A percentile compares a stretch with the other conserved stretches of the same genome.
Evolutionary conservation across 2,329 filamentous ascomycete species (phyloP).

Genomic region (Fusarium anthophilum): DNA sequence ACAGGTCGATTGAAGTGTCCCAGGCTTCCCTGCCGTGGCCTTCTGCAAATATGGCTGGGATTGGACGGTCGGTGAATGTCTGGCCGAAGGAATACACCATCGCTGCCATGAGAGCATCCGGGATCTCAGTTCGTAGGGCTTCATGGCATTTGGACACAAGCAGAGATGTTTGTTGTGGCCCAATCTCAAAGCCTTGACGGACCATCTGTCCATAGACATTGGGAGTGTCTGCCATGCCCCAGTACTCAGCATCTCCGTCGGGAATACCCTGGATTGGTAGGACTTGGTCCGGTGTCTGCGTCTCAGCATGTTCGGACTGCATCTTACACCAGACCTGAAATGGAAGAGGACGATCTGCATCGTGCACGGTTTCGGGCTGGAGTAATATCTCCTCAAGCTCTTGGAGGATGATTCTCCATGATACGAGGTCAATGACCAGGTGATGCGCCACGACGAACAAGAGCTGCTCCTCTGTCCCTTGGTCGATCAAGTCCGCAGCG

Average conservation of each 20-base stretch:
- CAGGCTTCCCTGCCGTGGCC: conserved; percentile 50
- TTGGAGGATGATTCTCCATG: conserved; percentile 54
- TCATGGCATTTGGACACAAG: conserved; percentile 36
- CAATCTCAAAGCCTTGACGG: conserved; percentile 26
- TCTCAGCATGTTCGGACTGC: conserved; percentile 37
- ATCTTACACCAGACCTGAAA: conserved; percentile 53
- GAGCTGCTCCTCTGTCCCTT: conserved; percentile 34
- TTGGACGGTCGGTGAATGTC: conserved; percentile 43
- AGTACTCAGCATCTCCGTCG: conserved; percentile 36
- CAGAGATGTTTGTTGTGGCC: conserved; percentile 14
- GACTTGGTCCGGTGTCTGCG: conserved; percentile 38
- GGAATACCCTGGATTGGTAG: conserved; percentile 21
- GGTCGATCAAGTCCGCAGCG: conserved; percentile 20
- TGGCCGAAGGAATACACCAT: conserved; percentile 42
- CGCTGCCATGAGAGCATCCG: conserved; percentile 49
- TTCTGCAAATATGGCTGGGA: conserved; percentile 47
- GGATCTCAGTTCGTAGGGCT: conserved; percentile 44
- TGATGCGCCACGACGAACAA: conserved; percentile 51
- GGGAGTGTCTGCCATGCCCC: conserved; percentile 32
- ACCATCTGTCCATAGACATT: conserved; percentile 39
- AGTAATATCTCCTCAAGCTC: conserved; percentile 50
- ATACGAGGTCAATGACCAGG: conserved; percentile 56
- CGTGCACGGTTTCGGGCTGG: not conserved
- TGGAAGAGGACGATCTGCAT: conserved; percentile 27
- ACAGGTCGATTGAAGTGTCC: conserved; percentile 42